Conservation (phyloP, 176 grass and related monocot species). For the Sorghum bicolor region Sorghum_bicolor_NCBIv3 NC_012870.2:62952501-62953000, state of each 20-base stretch:
- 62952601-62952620: neutral
- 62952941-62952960: conserved; percentile 64
- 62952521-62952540: neutral
- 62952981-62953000: conserved; percentile 88
- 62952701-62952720: too few relatives aligned
- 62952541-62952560: neutral
- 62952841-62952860: neutral
- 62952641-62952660: neutral
- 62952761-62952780: neutral
- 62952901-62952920: neutral
- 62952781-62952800: neutral
- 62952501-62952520: neutral
- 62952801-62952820: neutral
- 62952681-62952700: neutral
- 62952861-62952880: neutral
- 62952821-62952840: neutral
- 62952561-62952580: too few relatives aligned
- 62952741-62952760: neutral
- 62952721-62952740: neutral
- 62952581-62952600: neutral
- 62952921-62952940: neutral
- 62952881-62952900: neutral
- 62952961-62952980: conserved; percentile 90
- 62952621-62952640: neutral
- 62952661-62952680: neutral